These are phyloP conservation scores for Acanthamoeba sp. DNA, from an alignment of 208 protist genomes.

Conservation along the genomic window DNA sequence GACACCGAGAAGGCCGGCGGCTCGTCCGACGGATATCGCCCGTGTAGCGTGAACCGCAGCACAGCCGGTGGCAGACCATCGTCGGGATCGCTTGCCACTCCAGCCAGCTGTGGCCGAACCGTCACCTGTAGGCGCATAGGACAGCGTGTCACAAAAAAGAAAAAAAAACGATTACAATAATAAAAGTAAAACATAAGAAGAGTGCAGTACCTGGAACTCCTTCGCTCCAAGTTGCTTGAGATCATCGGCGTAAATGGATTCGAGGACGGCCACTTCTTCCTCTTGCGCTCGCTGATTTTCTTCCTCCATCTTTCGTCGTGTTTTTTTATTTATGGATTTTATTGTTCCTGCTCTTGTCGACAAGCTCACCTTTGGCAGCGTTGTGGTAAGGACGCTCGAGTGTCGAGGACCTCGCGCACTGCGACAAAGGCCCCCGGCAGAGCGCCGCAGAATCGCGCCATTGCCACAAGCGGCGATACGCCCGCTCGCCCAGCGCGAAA, in stretches of 20 bases:
- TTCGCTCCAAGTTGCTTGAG: not conserved
- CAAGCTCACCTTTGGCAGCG: too few species aligned
- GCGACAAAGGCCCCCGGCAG: too few species aligned
- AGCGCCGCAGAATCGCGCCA: too few species aligned
- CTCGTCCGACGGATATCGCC: slow-evolving; percentile 35
- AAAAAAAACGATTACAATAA: not conserved
- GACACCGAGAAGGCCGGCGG: slow-evolving; percentile 59
- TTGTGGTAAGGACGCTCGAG: too few species aligned
- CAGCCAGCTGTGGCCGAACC: not conserved
- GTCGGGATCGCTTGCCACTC: not conserved
- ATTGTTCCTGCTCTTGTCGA: not conserved
- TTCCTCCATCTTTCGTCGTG: not conserved
- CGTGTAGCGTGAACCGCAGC: slow-evolving; percentile 42
- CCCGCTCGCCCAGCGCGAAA: too few species aligned
- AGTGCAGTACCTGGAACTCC: slow-evolving; percentile 49
- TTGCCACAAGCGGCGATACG: too few species aligned
- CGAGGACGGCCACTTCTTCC: slow-evolving; percentile 64
- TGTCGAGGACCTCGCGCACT: too few species aligned
- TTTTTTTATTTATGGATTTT: not conserved
- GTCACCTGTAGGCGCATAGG: too few species aligned
- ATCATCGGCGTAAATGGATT: slow-evolving; percentile 66
- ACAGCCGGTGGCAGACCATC: not conserved
- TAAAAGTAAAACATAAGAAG: not conserved
- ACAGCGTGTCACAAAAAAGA: not conserved
- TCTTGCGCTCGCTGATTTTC: slow-evolving; percentile 45